phyloP scores from a whole-genome alignment of 2,329 filamentous ascomycete species.

The Ceratocystis cacaofunesta region DNA sequence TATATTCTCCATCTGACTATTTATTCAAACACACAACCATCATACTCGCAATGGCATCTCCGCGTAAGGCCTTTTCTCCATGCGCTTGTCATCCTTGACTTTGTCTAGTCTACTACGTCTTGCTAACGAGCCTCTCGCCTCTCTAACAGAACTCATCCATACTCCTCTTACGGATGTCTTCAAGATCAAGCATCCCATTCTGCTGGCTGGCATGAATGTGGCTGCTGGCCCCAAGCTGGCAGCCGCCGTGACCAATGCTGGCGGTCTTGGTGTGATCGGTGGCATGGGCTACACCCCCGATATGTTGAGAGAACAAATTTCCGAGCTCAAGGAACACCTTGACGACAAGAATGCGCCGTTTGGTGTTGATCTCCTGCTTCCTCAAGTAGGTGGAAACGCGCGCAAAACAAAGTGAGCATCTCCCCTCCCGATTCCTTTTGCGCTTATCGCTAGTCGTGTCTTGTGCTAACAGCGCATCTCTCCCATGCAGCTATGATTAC shows the following conservation, averaged over 20 bases:
- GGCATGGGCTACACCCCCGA: constrained; percentile 93
- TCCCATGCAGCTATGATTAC: constrained; percentile 75
- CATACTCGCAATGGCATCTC: constrained; percentile 50
- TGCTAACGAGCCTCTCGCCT: neutral
- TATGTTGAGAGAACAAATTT: constrained; percentile 90
- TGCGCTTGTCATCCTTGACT: neutral
- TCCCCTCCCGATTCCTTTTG: neutral
- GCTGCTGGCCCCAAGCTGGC: constrained; percentile 92
- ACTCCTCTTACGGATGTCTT: constrained; percentile 91
- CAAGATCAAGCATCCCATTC: constrained; percentile 90
- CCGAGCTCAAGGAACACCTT: constrained; percentile 79
- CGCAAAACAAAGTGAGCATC: constrained; percentile 70
- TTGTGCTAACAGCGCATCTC: constrained; percentile 16
- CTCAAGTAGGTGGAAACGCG: constrained; percentile 85
- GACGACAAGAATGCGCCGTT: constrained; percentile 88
- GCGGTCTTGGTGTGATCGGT: constrained; percentile 90
- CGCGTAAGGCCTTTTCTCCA: constrained; percentile 44
- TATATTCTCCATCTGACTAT: neutral
- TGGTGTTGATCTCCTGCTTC: constrained; percentile 82
- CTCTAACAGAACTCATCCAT: constrained; percentile 40
- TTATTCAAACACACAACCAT: constrained; percentile 20
- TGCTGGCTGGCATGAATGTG: constrained; percentile 98
- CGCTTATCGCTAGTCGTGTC: neutral
- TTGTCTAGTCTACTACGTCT: neutral
- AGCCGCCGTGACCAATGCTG: constrained; percentile 91